Base-by-base conservation (phyloP, 257 asterid genomes). In the Lantana camara region DNA sequence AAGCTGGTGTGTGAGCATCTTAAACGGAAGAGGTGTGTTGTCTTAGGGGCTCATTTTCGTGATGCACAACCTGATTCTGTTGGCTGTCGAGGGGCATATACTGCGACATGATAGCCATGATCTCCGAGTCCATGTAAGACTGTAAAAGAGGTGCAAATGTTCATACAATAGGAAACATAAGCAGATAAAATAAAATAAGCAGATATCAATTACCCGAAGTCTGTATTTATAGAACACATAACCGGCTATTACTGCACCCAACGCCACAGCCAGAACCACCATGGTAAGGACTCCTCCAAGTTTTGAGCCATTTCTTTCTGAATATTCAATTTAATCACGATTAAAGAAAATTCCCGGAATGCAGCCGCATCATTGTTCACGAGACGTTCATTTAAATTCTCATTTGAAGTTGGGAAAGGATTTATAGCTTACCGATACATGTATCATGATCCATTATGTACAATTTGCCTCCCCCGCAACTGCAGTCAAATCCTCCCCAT, bases 71-170 rank as follows among this genome's bases (percentile, higher is more conserved):
- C 29, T 75, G 90, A 69, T 78, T 77, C 63, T 89, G 90, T 37
- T 87, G 85, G 63, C 77, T 83, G 72, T 92, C 97, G 1, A 92
- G 93, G 34, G 98, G 98, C 98, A 92, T 89, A 74, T 92, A 92
- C 72, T 92, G 98, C 0, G 98, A 82, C 98, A 92, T 92, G 60
- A 92, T 89, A 10, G 98, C 98, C 97, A 89, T 92, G 50, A 92
- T 87, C 91, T 92, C 98, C 0, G 96, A 77, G 79, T 92, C 97
- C 98, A 92, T 92, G 70, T 92, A 92, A 20, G 98, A 89, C 98
- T 92, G 84, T 76, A 74, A 35, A 10, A 15, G 4, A 58, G 14
- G 49, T 3, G 22, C 15, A 44, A 29, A n/a, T 15, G 1, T 19
- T 13, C 49, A 4, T 4, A 7, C 4, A 16, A 12, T 10, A 19